A percentile compares a stretch with the other conserved stretches of the same genome.
These are phyloP conservation scores for Sistotremastrum suecicum DNA, from an alignment of 768 basidiomycete genomes.

Conservation along the genomic window DNA sequence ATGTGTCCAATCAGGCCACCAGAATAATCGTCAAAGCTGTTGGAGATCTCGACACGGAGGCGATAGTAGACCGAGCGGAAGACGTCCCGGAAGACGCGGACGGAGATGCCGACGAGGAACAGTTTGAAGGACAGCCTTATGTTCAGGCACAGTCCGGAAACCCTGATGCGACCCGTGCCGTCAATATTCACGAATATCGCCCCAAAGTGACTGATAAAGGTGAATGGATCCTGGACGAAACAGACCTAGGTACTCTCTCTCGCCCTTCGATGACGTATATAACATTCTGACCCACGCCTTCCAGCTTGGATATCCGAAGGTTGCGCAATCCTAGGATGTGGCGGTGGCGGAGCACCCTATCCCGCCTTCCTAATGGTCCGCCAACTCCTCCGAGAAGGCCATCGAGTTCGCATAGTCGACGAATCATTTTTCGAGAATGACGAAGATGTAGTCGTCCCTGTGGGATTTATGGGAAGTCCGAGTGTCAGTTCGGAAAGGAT, in stretches of 20 bases:
- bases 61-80: conserved; percentile 7
- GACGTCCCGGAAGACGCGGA: conserved; percentile 12
- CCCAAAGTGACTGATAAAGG: conserved; percentile 22
- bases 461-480: conserved; percentile 30
- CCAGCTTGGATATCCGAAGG: conserved; percentile 45
- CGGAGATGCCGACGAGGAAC: conserved; percentile 1
- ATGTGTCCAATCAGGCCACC: conserved; percentile 35
- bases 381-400: conserved; percentile 38
- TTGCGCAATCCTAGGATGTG: conserved; percentile 46
- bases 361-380: conserved; percentile 34
- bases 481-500: conserved; percentile 21
- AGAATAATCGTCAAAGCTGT: conserved; percentile 48
- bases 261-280: not conserved
- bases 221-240: conserved; percentile 32
- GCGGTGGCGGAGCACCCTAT: conserved; percentile 49
- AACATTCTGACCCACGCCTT: too few species aligned
- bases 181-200: conserved; percentile 21
- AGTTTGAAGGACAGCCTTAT: not conserved
- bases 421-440: conserved; percentile 18
- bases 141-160: not conserved
- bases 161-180: conserved; percentile 2
- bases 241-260: conserved; percentile 18
- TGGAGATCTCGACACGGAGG: conserved; percentile 29
- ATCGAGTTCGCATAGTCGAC: conserved; percentile 27
- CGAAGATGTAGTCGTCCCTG: conserved; percentile 27